phyloP scores from a whole-genome alignment of 2,329 filamentous ascomycete species.

The Curvularia sp. region DNA sequence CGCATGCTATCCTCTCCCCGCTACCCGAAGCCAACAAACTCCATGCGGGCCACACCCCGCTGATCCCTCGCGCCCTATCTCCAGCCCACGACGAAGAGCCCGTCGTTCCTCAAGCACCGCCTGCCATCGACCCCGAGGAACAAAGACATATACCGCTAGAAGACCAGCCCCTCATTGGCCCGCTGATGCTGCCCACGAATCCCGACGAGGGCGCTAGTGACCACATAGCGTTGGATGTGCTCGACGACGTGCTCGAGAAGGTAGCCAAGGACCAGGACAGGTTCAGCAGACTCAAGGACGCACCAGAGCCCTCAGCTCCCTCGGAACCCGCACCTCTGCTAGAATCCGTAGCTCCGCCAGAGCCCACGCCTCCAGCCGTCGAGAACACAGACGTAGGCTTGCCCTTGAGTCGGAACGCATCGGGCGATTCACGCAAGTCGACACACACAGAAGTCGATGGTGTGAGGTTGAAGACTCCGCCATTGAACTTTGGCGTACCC shows the following conservation, averaged over 20 bases:
- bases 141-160: constrained; percentile 26
- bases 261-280: constrained; percentile 33
- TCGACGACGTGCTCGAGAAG: constrained; percentile 38
- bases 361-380: background rate
- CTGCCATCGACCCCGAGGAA: constrained; percentile 20
- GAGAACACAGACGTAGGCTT: constrained; percentile 8
- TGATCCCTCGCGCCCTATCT: constrained; percentile 33
- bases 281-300: constrained; percentile 27
- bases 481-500: constrained; percentile 46
- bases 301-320: constrained; percentile 16
- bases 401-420: constrained; percentile 32
- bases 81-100: constrained; percentile 21
- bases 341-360: constrained; percentile 12
- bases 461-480: constrained; percentile 45
- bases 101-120: constrained; percentile 9
- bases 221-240: constrained; percentile 36
- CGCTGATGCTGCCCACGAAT: constrained; percentile 43
- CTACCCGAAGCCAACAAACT: constrained; percentile 44
- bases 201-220: constrained; percentile 43
- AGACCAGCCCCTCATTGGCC: constrained; percentile 38
- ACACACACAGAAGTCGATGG: constrained; percentile 37
- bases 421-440: constrained; percentile 26
- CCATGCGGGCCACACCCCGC: constrained; percentile 49
- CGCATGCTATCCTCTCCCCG: constrained; percentile 40
- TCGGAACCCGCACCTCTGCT: background rate